phyloP scores from a whole-genome alignment of 2,329 filamentous ascomycete genomes.

The Fusarium sp. region DNA sequence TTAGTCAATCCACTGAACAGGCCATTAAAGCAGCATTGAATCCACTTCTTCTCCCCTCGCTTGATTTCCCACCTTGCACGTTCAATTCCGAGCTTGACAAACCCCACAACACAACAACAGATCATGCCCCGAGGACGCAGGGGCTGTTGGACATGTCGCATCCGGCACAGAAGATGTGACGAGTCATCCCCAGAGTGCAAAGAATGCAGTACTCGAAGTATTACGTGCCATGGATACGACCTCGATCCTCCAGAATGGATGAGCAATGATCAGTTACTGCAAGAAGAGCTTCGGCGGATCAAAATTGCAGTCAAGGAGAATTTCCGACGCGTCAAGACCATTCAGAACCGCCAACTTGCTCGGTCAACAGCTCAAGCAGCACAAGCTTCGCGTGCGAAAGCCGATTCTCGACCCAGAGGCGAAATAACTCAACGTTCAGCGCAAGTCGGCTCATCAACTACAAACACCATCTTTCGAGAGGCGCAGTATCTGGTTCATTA shows the following conservation, averaged over 20 bases:
- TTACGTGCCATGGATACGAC: conserved; percentile 44
- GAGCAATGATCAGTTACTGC: conserved; percentile 42
- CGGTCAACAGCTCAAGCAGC: background rate
- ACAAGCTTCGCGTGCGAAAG: background rate
- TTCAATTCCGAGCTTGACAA: background rate
- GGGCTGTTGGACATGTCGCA: conserved; percentile 46
- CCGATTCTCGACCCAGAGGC: background rate
- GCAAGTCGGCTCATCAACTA: background rate
- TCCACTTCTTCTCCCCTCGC: background rate
- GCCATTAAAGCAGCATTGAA: background rate
- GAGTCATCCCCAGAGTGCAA: conserved; percentile 38
- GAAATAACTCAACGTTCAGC: accelerated
- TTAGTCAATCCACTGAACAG: background rate
- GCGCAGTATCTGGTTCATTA: conserved; percentile 45
- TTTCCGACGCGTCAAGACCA: conserved; percentile 27
- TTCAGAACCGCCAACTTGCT: conserved; percentile 11
- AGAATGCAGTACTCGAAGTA: conserved; percentile 37
- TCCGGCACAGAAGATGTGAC: conserved; percentile 46
- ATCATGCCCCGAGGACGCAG: conserved; percentile 25
- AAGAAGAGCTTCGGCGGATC: conserved; percentile 42
- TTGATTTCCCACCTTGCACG: background rate
- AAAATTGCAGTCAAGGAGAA: conserved; percentile 41
- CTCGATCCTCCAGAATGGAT: conserved; percentile 50
- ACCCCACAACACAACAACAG: background rate
- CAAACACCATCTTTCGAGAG: conserved; percentile 34